phyloP scores from a whole-genome alignment of 805 yeast species.

The Geotrichum ghanense region DNA sequence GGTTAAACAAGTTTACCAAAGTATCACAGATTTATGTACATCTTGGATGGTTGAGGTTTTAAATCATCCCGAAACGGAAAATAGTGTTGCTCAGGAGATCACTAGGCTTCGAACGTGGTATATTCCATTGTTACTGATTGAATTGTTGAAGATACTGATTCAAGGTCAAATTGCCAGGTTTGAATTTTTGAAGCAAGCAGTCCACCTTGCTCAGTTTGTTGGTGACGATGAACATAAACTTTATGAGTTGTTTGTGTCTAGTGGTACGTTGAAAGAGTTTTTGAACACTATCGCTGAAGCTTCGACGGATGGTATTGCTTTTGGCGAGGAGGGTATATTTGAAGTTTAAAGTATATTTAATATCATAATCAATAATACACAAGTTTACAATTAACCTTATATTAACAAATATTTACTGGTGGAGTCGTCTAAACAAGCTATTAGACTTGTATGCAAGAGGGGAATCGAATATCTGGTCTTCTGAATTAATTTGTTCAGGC shows the following conservation, averaged over 20 bases:
- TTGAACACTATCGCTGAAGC: constrained; percentile 43
- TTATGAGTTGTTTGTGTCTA: constrained; percentile 46
- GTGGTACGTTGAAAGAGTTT: constrained; percentile 47
- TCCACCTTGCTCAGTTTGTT: constrained; percentile 47
- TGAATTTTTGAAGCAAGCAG: constrained; percentile 45
- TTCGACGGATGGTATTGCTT: constrained; percentile 35
- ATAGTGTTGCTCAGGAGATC: constrained; percentile 24
- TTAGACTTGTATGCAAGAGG: not conserved
- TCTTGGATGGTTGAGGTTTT: constrained; percentile 11
- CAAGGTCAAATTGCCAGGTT: constrained; percentile 30
- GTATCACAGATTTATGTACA: not conserved
- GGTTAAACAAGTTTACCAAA: constrained; percentile 3
- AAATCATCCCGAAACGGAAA: constrained; percentile 1
- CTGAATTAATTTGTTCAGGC: not conserved
- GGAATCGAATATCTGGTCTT: not conserved
- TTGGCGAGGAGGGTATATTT: constrained; percentile 36
- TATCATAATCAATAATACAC: not conserved
- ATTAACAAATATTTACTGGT: not conserved
- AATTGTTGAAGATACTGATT: constrained; percentile 45
- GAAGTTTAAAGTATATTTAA: constrained; percentile 5
- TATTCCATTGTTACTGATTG: constrained; percentile 62
- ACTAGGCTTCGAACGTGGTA: constrained; percentile 52
- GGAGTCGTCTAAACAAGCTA: not conserved
- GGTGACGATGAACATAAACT: constrained; percentile 57
- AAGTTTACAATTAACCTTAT: not conserved